These are phyloP conservation scores for Aspergillus novofumigatus DNA, from an alignment of 2,329 filamentous ascomycete species.

Conservation along the genomic window DNA sequence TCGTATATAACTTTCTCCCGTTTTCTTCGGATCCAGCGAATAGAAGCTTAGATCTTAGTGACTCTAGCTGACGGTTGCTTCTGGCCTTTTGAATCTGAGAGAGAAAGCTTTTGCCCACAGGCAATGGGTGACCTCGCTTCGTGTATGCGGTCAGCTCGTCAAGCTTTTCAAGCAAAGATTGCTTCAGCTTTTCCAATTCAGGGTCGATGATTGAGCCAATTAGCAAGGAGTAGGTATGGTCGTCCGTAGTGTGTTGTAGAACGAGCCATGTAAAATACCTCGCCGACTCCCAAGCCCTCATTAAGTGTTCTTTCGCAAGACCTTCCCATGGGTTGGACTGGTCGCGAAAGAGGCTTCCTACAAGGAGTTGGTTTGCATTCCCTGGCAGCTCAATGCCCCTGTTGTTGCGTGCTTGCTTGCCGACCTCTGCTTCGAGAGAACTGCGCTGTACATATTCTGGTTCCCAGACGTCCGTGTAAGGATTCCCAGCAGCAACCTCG, in stretches of 20 bases:
- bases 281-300: constrained; percentile 20
- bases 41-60: no score
- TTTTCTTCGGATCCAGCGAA: no score
- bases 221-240: constrained; percentile 17
- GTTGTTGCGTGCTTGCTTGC: constrained; percentile 24
- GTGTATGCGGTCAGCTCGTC: constrained; percentile 18
- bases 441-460: constrained; percentile 2
- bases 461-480: constrained; percentile 13
- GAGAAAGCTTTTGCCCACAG: constrained; percentile 14
- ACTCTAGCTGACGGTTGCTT: constrained; percentile 4
- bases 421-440: constrained; percentile 14
- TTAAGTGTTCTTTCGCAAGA: constrained; percentile 23
- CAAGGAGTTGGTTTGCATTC: constrained; percentile 28
- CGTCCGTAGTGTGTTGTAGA: constrained; percentile 22
- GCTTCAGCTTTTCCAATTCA: constrained; percentile 19
- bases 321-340: constrained; percentile 32
- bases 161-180: constrained; percentile 17
- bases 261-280: constrained; percentile 19
- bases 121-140: constrained; percentile 22
- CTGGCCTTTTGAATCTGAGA: constrained; percentile 4
- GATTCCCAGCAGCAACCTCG: no score
- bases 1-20: background rate
- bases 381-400: constrained; percentile 35
- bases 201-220: constrained; percentile 16
- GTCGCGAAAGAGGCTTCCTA: constrained; percentile 31